Conservation (phyloP, 2,329 filamentous ascomycete genomes). For the Colletotrichum liaoningense region DNA sequence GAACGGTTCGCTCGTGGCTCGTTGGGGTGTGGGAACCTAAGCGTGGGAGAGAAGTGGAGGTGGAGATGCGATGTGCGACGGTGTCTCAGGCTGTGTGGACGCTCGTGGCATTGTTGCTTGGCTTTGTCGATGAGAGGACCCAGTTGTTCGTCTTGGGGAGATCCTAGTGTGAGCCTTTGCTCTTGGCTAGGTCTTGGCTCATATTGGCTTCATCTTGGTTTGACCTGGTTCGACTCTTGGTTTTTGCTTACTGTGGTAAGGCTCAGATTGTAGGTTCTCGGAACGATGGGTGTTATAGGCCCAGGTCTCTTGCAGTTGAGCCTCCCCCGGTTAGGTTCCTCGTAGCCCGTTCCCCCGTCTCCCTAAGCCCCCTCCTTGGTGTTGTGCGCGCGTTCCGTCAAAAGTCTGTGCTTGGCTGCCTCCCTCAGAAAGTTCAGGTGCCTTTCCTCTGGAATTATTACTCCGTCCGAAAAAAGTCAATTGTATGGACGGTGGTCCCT, state of each 20-base stretch:
- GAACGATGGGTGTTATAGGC: not conserved
- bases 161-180: too few species aligned
- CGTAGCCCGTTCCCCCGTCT: too few species aligned
- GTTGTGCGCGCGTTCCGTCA: slow-evolving; percentile 3
- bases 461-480: not conserved
- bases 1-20: not conserved
- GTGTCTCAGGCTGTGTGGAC: slow-evolving; percentile 6
- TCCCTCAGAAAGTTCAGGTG: not conserved
- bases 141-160: not conserved
- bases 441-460: too few species aligned
- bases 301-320: not conserved
- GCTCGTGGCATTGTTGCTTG: slow-evolving; percentile 14
- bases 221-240: not conserved
- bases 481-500: not conserved
- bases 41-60: not conserved
- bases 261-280: not conserved
- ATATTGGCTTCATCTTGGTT: not conserved
- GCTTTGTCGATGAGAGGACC: slow-evolving; percentile 2
- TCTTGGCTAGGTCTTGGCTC: not conserved
- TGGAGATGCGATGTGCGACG: not conserved
- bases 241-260: not conserved
- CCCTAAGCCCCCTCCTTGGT: too few species aligned
- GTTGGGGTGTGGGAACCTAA: not conserved
- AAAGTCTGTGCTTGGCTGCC: slow-evolving; percentile 20
- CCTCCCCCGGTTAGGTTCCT: not conserved